phyloP scores from a whole-genome alignment of 805 yeast genomes.

The Yamadazyma akitaensis region DNA sequence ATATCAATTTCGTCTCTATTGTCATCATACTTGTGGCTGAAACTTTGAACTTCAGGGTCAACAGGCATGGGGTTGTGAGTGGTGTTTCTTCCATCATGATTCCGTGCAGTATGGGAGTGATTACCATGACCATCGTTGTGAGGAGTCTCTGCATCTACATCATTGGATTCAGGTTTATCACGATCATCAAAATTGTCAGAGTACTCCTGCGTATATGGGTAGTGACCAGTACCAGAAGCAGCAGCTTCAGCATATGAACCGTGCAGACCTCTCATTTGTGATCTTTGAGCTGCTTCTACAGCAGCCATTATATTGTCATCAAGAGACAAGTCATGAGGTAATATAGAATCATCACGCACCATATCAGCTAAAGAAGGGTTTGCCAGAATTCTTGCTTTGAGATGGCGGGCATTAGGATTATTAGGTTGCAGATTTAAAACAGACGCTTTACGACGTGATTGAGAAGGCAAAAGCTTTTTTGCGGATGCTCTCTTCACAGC shows the following conservation, averaged over 20 bases:
- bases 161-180: not conserved
- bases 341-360: conserved; percentile 28
- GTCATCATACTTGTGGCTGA: conserved; percentile 33
- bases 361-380: conserved; percentile 29
- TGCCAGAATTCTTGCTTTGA: conserved; percentile 14
- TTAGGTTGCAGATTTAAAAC: conserved; percentile 18
- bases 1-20: conserved; percentile 56
- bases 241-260: conserved; percentile 31
- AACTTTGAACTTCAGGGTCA: conserved; percentile 57
- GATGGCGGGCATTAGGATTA: conserved; percentile 21
- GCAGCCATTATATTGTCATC: conserved; percentile 54
- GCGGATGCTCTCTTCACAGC: conserved; percentile 14
- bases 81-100: not conserved
- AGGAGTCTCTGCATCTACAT: conserved; percentile 5
- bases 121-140: conserved; percentile 2
- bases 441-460: conserved; percentile 12
- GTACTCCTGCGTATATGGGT: conserved; percentile 4
- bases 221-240: conserved; percentile 24
- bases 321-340: conserved; percentile 40
- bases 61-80: conserved; percentile 35
- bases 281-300: conserved; percentile 54
- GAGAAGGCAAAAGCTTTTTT: conserved; percentile 17
- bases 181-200: conserved; percentile 1
- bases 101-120: not conserved
- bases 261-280: conserved; percentile 24